Base-by-base conservation (phyloP, 169 alveolate genomes). In the Plasmodium gallinaceum region DNA sequence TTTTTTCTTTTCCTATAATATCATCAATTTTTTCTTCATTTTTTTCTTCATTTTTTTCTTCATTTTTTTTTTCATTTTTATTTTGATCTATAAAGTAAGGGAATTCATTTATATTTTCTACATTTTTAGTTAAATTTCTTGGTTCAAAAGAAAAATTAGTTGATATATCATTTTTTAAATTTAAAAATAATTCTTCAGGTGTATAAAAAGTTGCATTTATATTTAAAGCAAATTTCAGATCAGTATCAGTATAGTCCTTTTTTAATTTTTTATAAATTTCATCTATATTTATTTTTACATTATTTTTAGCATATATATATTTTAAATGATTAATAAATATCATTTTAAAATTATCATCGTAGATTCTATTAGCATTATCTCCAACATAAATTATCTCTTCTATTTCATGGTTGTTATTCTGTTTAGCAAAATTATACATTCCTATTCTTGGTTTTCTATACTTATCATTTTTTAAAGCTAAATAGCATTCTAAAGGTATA, bases 331-430 rank as follows among this genome's bases (percentile, higher is more conserved):
- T 60, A 65, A 83, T 48, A 65, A 83, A 88, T 73, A 72, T 52
- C 8, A 65, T 69, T 22, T 80, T 75, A 39, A 88, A 73, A 48
- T 89, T 80, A 10, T 80, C 64, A 1, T 89, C 62, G 78, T 88
- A 88, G 7, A 62, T 61, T 45, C 96, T 76, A 8, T 94, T 94
- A 20, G 96, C 96, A 52, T 94, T 94, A 90, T 94, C 96, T 4
- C 96, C 96, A 58, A 94, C 96, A 66, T 90, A 94, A 45, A 94
- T 90, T 7, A 93, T 51, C 42, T 89, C 74, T 10, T 64, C 85
- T 22, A 94, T 68, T 14, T 78, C 58, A 8, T 43, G 48, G 70
- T 89, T 92, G 37, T 90, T 91, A 86, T 92, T 74, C 37, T 88
- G 42, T 69, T 76, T 88, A 46, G 88, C 93, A 86, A 90, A 94